These are phyloP conservation scores for Vitis rotundifolia DNA, from an alignment of 164 flowering plant species.

Conservation along the genomic window DNA sequence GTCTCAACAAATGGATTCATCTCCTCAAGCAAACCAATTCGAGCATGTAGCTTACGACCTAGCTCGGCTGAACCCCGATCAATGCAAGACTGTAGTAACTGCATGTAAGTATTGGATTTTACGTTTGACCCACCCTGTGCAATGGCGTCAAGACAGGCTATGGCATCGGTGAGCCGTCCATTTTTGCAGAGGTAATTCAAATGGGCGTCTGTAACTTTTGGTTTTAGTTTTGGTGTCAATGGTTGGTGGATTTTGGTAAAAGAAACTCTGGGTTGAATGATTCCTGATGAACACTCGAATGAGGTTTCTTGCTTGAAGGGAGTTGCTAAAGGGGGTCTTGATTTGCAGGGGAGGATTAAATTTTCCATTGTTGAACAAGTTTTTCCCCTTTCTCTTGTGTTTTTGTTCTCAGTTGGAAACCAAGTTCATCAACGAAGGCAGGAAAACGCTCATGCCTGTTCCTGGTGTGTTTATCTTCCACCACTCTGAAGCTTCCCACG, in stretches of 20 bases:
- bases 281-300: conserved; percentile 17
- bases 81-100: conserved; percentile 51
- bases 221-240: background rate
- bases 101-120: conserved; percentile 29
- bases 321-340: conserved; percentile 24
- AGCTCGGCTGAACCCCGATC: conserved; percentile 31
- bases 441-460: no score
- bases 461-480: no score
- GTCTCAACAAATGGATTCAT: conserved; percentile 42
- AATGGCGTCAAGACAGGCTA: conserved; percentile 40
- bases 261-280: conserved; percentile 18
- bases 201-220: conserved; percentile 25
- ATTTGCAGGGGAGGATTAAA: conserved; percentile 25
- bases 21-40: conserved; percentile 23
- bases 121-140: conserved; percentile 38
- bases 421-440: no score
- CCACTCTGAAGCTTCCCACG: no score
- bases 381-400: background rate
- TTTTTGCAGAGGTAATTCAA: conserved; percentile 38
- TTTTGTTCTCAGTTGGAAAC: no score
- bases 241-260: conserved; percentile 14
- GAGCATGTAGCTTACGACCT: conserved; percentile 53
- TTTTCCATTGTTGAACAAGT: conserved; percentile 24
- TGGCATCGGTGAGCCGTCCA: conserved; percentile 48
- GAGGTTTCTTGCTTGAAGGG: conserved; percentile 17